Base-by-base conservation (phyloP, 345 rosid species). In the Rhodamnia rubescens region DNA sequence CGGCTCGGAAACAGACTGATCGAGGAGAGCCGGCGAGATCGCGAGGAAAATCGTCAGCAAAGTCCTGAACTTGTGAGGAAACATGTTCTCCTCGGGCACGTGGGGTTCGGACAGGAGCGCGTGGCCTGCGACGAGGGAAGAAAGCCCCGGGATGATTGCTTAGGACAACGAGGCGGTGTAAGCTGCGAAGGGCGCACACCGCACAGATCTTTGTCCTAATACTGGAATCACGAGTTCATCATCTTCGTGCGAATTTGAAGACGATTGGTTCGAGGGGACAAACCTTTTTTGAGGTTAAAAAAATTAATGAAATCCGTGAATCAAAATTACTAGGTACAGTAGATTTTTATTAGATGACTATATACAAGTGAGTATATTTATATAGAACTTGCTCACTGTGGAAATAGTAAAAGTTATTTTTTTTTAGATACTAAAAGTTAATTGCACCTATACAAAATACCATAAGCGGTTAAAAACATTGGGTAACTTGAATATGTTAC, bases 1-100 rank as follows among this genome's bases (percentile, higher is more conserved):
- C 24, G 83, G 57, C 40, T 83, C 88, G 80, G 93, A 88, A 55
- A 44, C 61, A 18, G 91, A 92, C 40, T 84, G 86, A 24, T 86
- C 42, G 85, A 90, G 74, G 52, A 88, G 85, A 69, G 80, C 57
- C 50, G 89, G 89, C 81, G 92, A 92, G 18, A 93, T 7, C 54
- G 90, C 86, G 32, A 96, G 91, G 90, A 91, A 85, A 24, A 36
- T 20, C 80, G 18, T 1, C 80, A 69, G 80, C 47, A 69, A 10
- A 22, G 80, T 2, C 80, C 47, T 21, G 26, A 32, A 5, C 18
- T 40, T 1, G 80, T 22, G 47, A 69, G 89, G 78, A 55, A 84
- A 74, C 86, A 86, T 74, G 83, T 13, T 58, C 36, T 47, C 55
- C 20, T 11, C 44, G 51, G 26, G 51, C 15, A 20, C 55, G 20